Conservation (phyloP, 2,329 filamentous ascomycete genomes). For the Microsporum ferrugineum region DNA sequence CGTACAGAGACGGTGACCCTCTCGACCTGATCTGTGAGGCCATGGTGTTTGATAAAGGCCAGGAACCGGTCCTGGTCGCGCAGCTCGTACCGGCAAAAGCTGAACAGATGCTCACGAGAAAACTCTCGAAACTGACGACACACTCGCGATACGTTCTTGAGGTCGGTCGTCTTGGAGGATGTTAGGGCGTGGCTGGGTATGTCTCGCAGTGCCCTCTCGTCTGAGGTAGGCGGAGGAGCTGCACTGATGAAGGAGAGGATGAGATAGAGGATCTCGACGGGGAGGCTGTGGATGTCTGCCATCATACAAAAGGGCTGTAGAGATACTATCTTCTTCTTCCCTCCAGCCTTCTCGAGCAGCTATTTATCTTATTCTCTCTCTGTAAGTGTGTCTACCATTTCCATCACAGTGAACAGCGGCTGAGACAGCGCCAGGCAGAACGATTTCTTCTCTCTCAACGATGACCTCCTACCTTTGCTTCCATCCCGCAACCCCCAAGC, state of each 20-base stretch:
- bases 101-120: conserved; percentile 47
- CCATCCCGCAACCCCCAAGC: neutral
- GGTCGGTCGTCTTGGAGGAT: conserved; percentile 23
- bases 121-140: conserved; percentile 44
- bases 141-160: conserved; percentile 48
- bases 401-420: neutral
- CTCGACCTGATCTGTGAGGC: conserved; percentile 31
- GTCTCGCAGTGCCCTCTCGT: conserved; percentile 32
- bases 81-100: conserved; percentile 37
- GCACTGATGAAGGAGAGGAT: conserved; percentile 47
- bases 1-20: conserved; percentile 39
- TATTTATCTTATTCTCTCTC: neutral
- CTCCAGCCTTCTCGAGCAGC: neutral
- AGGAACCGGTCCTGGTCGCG: conserved; percentile 26
- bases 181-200: conserved; percentile 39
- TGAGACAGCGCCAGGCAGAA: conserved; percentile 1
- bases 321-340: too few relatives aligned
- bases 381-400: neutral
- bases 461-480: neutral
- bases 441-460: neutral
- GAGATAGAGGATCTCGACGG: conserved; percentile 49
- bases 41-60: conserved; percentile 26
- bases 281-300: conserved; percentile 31
- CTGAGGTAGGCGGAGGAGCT: conserved; percentile 37
- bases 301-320: conserved; percentile 4